Base-by-base conservation (phyloP, 164 flowering plant species). In the Aristolochia fimbriata region DNA sequence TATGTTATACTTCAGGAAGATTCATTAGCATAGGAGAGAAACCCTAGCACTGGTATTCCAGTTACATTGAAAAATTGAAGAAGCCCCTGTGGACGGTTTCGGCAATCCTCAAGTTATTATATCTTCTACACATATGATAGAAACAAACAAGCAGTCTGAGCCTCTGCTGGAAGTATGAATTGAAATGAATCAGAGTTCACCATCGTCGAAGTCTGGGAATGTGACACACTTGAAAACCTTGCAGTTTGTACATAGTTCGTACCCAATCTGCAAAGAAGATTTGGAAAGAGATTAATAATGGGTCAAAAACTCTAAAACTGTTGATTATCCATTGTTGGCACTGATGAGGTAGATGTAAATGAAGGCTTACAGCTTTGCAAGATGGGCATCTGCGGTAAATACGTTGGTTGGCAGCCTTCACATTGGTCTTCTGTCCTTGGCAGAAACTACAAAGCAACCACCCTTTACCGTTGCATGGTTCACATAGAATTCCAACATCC, bases 391-490 rank as follows among this genome's bases (percentile, higher is more conserved):
- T 85, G 3, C 96, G 86, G 55, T 85, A 91, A 23, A 86, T 82
- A 47, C 85, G 69, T 41, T 84, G 88, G 64, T 76, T 88, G 6
- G 57, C 77, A 13, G 83, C 75, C 74, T 78, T 85, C 59, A 92
- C 93, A 62, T 87, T 88, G 55, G 84, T 92, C 71, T 87, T 92
- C 66, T 85, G 79, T 43, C 96, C 96, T 33, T 81, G 63, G 64
- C 96, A 92, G 50, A 87, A 92, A 68, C 79, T 85, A 75, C 98
- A 92, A n/a, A 84, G 58, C 59, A 92, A 52, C 96, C 96, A 92
- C 65, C 98, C 98, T 65, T 48, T 88, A 23, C 91, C 95, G 49
- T 73, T 65, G 70, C 98, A 92, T 51, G 86, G 83, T 63, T 86
- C 85, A 66, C 98, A 92, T 64, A 79, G 37, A 43, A 86, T 82